Conservation (phyloP, 306 rosid species). For the Cicer yamashitae region DNA sequence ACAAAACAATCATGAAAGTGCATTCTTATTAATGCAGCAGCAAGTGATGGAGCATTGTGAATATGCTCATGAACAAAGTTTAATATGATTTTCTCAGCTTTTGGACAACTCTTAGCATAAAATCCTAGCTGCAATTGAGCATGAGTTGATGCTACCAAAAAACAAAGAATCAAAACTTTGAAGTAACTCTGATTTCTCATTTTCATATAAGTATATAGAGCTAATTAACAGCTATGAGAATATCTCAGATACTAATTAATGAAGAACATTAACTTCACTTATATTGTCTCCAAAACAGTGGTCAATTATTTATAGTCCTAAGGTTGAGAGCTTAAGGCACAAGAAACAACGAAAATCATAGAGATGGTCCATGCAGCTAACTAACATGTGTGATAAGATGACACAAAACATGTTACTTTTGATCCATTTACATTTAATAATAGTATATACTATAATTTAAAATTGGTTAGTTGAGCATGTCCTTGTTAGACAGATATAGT, state of each 20-base stretch:
- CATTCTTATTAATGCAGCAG: slow-evolving; percentile 87
- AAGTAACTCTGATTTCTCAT: slow-evolving; percentile 49
- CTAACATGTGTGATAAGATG: slow-evolving; percentile 48
- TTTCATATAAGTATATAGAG: not conserved
- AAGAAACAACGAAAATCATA: slow-evolving; percentile 35
- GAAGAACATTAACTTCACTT: slow-evolving; percentile 31
- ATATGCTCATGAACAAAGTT: slow-evolving; percentile 71
- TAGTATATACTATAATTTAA: not conserved
- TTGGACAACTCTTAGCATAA: slow-evolving; percentile 77
- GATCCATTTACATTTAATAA: slow-evolving; percentile 28
- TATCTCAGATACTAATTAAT: not conserved
- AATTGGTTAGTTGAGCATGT: slow-evolving; percentile 48
- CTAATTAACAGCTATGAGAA: not conserved
- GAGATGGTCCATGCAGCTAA: slow-evolving; percentile 52
- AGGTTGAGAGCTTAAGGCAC: slow-evolving; percentile 15
- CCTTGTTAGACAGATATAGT: slow-evolving; percentile 21
- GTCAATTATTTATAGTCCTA: slow-evolving; percentile 39
- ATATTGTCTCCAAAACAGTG: slow-evolving; percentile 27
- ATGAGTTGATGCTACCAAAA: slow-evolving; percentile 55
- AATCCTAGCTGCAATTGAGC: slow-evolving; percentile 73
- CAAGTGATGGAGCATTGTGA: slow-evolving; percentile 80
- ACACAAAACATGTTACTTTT: slow-evolving; percentile 27
- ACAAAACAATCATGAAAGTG: slow-evolving; percentile 97
- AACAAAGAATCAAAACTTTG: slow-evolving; percentile 47
- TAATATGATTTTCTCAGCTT: slow-evolving; percentile 70